Evolutionary conservation across 495 filamentous ascomycete species (phyloP).

Genomic region (Penicillium bovifimosum): DNA sequence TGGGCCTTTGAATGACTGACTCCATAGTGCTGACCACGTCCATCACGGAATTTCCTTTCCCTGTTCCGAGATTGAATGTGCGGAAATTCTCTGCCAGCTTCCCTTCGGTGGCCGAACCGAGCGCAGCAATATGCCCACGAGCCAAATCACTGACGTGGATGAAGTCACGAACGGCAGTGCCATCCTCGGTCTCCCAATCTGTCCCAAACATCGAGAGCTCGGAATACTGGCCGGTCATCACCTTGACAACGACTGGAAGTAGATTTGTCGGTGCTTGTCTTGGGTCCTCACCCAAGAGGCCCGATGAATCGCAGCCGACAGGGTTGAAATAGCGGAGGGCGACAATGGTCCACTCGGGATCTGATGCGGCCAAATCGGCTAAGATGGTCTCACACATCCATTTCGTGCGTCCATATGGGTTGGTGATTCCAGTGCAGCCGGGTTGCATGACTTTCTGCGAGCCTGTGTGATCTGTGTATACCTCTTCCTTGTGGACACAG

Average conservation of each 20-base stretch:
- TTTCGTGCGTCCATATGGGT: conserved; percentile 61
- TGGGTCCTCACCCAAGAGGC: conserved; percentile 62
- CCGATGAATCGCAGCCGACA: conserved; percentile 59
- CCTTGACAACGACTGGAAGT: conserved; percentile 55
- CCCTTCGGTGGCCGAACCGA: conserved; percentile 35
- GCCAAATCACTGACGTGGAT: conserved; percentile 64
- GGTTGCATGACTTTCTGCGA: conserved; percentile 27
- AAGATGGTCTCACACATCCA: conserved; percentile 62
- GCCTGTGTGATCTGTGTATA: conserved; percentile 27
- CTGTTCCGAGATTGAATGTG: conserved; percentile 50
- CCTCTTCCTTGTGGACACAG: conserved; percentile 50
- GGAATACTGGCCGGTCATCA: conserved; percentile 49
- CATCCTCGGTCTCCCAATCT: conserved; percentile 61
- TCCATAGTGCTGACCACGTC: conserved; percentile 48
- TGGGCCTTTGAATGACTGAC: conserved; percentile 32
- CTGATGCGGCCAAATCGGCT: conserved; percentile 53
- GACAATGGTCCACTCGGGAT: conserved; percentile 56
- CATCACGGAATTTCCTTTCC: conserved; percentile 46
- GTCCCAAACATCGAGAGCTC: conserved; percentile 56
- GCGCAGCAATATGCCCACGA: conserved; percentile 57
- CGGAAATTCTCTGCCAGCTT: conserved; percentile 42
- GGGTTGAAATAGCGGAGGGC: conserved; percentile 66
- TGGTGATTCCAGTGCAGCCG: conserved; percentile 52
- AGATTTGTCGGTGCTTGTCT: conserved; percentile 57
- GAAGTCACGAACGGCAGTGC: conserved; percentile 53